Percentiles rank a stretch among this genome's conserved stretches.
Conservation (phyloP, 306 rosid genomes). For the Cicer pinnatifidum region DNA sequence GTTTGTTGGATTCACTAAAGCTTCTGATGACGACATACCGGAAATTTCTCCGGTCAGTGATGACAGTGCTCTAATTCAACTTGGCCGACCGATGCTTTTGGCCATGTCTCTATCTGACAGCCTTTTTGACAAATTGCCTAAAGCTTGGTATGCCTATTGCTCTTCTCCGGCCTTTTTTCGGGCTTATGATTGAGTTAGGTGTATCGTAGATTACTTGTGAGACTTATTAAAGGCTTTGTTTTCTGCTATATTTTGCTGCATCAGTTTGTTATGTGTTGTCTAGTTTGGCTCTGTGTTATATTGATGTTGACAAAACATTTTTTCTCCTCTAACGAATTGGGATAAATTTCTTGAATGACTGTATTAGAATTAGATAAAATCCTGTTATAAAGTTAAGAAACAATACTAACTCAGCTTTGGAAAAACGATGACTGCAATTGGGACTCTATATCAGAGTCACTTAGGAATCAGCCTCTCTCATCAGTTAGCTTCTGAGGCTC, state of each 20-base stretch:
- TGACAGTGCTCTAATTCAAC: slow-evolving; percentile 57
- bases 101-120: slow-evolving; percentile 61
- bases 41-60: slow-evolving; percentile 46
- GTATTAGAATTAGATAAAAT: not conserved
- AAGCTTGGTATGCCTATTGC: slow-evolving; percentile 73
- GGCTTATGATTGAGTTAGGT: slow-evolving; percentile 18
- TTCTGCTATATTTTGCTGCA: slow-evolving; percentile 9
- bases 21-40: slow-evolving; percentile 44
- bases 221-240: not conserved
- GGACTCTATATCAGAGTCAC: not conserved
- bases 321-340: not conserved
- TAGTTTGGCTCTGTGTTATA: slow-evolving; percentile 17
- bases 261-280: slow-evolving; percentile 13
- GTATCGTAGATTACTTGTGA: not conserved
- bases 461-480: slow-evolving; percentile 23
- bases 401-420: not conserved
- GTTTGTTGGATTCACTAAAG: slow-evolving; percentile 61
- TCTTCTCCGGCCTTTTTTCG: slow-evolving; percentile 18
- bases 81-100: slow-evolving; percentile 83
- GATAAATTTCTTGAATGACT: not conserved
- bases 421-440: not conserved
- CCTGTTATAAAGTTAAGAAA: not conserved
- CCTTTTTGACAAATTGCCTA: slow-evolving; percentile 66
- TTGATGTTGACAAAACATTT: not conserved
- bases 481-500: not conserved